phyloP scores from a whole-genome alignment of 768 basidiomycete genomes.

The Dictyophora rubrovolvata region DNA sequence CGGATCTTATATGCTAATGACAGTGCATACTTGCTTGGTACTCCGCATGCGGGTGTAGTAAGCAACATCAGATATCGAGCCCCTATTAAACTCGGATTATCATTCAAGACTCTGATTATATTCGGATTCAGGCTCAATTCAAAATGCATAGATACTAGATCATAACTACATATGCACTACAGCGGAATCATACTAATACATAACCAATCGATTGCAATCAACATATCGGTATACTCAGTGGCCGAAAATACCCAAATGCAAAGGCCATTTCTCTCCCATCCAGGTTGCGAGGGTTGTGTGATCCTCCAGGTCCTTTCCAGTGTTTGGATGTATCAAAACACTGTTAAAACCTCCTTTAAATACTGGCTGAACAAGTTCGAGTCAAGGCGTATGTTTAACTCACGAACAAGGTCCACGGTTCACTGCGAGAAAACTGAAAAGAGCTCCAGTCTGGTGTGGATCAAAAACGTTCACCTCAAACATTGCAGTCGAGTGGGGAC shows the following conservation, averaged over 20 bases:
- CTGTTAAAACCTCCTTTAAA: constrained; percentile 23
- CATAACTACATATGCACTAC: too few relatives aligned
- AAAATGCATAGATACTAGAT: too few relatives aligned
- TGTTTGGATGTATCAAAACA: constrained; percentile 65
- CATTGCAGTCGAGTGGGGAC: constrained; percentile 63
- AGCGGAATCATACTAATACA: too few relatives aligned
- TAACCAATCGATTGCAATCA: background rate
- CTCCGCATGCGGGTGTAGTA: too few relatives aligned
- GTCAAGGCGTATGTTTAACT: constrained; percentile 19
- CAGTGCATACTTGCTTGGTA: too few relatives aligned
- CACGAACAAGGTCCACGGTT: constrained; percentile 65
- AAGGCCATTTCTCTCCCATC: constrained; percentile 56
- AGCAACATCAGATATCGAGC: too few relatives aligned
- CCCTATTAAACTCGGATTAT: too few relatives aligned
- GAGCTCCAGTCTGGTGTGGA: constrained; percentile 57
- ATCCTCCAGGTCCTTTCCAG: constrained; percentile 42
- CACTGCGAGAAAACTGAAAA: constrained; percentile 59
- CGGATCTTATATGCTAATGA: too few relatives aligned
- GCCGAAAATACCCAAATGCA: constrained; percentile 34
- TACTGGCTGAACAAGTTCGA: constrained; percentile 3
- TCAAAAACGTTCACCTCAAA: constrained; percentile 60
- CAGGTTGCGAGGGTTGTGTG: constrained; percentile 56
- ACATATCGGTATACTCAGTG: background rate
- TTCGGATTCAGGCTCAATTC: too few relatives aligned
- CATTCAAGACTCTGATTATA: too few relatives aligned